Base-by-base conservation (phyloP, 164 flowering plant genomes). In the Macadamia integrifolia region DNA sequence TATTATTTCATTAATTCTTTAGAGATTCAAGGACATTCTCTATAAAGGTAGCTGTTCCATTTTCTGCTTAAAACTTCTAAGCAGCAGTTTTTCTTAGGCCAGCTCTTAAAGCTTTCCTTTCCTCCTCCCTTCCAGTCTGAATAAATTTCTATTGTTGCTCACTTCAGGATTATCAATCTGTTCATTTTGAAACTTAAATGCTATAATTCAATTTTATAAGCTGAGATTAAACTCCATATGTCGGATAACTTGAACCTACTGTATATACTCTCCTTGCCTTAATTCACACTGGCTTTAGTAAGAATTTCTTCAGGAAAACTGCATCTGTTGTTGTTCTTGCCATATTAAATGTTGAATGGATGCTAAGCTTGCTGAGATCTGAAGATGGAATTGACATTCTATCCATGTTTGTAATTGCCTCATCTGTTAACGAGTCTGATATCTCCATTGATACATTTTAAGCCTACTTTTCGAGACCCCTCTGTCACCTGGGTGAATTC, bases 1-100 rank as follows among this genome's bases (percentile, higher is more conserved):
- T 70, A 60, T 55, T 70, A 67, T 71, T 76, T 74, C 77, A 73
- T 75, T 80, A 58, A 64, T 75, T 78, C 76, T 75, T 78, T 75
- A 61, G 68, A 49, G 66, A 46, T 66, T 53, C 58, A 71, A 61
- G 44, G 23, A 23, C 65, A 60, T 66, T 60, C 32, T 12, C 30
- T 62, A 67, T n/a, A 8, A 55, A 57, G 71, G 71, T 57, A 72
- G 57, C 18, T 32, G 58, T 62, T 69, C 43, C 63, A 9, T n/a
- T 69, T 71, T 60, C 62, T 66, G 68, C 65, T 65, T 61, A 48
- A 31, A 57, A 43, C 28, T 42, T 61, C 63, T 42, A 58, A 69
- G 65, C 68, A 71, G 68, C 72, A 55, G 11, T 59, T 62, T 61
- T 70, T 48, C 62, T 31, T 46, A 23, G 11, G 28, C 49, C 13